Conservation (phyloP, 768 basidiomycete species). For the Cyclocybe aegerita region DNA sequence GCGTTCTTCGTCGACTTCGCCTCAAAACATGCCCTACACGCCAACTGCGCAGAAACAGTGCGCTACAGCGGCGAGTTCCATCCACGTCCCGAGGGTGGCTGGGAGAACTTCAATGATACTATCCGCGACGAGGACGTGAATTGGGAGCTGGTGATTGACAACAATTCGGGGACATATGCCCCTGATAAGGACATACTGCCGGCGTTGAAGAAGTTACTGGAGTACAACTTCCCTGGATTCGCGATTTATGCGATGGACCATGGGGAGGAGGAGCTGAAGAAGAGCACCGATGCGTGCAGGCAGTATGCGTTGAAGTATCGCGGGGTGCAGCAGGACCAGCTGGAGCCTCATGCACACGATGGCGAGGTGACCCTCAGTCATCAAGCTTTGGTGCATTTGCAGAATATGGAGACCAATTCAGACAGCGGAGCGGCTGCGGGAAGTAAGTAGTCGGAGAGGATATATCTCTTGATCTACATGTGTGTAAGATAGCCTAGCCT, state of each 20-base stretch:
- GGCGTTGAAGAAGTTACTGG: slow-evolving; percentile 56
- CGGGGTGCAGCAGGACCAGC: slow-evolving; percentile 58
- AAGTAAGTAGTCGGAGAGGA: too few relatives aligned
- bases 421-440: too few relatives aligned
- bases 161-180: slow-evolving; percentile 83
- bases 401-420: not conserved
- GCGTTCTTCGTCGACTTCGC: slow-evolving; percentile 87
- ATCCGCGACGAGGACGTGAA: slow-evolving; percentile 51
- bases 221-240: slow-evolving; percentile 74
- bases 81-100: slow-evolving; percentile 68
- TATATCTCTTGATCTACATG: too few relatives aligned
- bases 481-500: too few relatives aligned
- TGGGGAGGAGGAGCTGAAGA: slow-evolving; percentile 52
- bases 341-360: slow-evolving; percentile 58
- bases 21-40: slow-evolving; percentile 84
- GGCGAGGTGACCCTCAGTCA: slow-evolving; percentile 52
- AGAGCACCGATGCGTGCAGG: slow-evolving; percentile 67
- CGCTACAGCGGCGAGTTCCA: slow-evolving; percentile 82
- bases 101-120: slow-evolving; percentile 58
- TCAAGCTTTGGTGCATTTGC: slow-evolving; percentile 1
- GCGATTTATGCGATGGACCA: slow-evolving; percentile 51
- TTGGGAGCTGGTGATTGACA: slow-evolving; percentile 87
- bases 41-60: slow-evolving; percentile 66
- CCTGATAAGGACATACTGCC: slow-evolving; percentile 67
- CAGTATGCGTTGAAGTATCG: slow-evolving; percentile 60